Conservation (phyloP, 2,329 filamentous ascomycete species). For the Ascochyta fabae region DNA sequence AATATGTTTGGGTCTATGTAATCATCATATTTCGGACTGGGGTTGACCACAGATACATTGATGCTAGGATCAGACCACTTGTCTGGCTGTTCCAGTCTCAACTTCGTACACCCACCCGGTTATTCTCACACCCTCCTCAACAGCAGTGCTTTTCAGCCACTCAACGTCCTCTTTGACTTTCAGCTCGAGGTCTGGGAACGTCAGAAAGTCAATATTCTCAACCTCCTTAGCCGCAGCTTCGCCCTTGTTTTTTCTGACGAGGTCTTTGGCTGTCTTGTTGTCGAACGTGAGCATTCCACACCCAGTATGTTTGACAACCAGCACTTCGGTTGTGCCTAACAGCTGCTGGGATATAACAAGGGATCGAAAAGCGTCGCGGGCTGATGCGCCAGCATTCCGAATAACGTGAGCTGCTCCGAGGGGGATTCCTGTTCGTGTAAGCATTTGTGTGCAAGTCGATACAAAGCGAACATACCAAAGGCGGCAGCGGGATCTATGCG, state of each 20-base stretch:
- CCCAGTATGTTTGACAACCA: constrained; percentile 76
- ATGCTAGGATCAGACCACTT: constrained; percentile 45
- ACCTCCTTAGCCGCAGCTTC: constrained; percentile 56
- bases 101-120: constrained; percentile 82
- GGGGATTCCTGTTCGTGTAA: constrained; percentile 57
- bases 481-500: constrained; percentile 71
- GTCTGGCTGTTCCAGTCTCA: constrained; percentile 69
- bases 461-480: constrained; percentile 53
- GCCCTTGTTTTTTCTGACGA: constrained; percentile 67
- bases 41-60: not conserved
- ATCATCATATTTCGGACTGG: not conserved
- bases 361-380: constrained; percentile 72
- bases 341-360: constrained; percentile 81
- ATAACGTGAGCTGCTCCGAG: constrained; percentile 81
- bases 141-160: constrained; percentile 65
- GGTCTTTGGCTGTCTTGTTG: constrained; percentile 61
- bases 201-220: constrained; percentile 65
- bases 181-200: constrained; percentile 63
- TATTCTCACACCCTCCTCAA: constrained; percentile 66
- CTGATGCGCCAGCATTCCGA: constrained; percentile 69
- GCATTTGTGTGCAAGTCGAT: not conserved
- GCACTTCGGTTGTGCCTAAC: constrained; percentile 75
- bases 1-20: not conserved
- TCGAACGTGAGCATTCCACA: constrained; percentile 76
- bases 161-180: constrained; percentile 71